Conservation (phyloP, 352 stramenopile genomes). For the Globisporangium cylindrosporum region DNA sequence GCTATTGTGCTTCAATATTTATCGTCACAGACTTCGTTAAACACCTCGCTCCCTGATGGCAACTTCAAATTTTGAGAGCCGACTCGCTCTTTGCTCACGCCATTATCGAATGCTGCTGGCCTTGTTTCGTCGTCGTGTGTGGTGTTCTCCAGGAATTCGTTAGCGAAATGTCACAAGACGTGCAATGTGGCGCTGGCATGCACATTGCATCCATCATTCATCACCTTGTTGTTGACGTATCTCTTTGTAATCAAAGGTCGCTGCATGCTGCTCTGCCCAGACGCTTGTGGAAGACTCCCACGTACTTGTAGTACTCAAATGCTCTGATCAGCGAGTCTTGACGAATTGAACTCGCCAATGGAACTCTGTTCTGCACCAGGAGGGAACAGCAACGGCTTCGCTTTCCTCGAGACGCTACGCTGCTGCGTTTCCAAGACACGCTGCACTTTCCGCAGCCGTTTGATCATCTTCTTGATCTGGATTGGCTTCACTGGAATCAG, state of each 20-base stretch:
- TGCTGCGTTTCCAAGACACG: conserved; percentile 4
- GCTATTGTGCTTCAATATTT: background rate
- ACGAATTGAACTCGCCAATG: background rate
- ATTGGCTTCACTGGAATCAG: conserved; percentile 38
- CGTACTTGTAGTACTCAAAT: background rate
- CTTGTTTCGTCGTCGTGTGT: background rate
- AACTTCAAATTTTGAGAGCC: background rate
- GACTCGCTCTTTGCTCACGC: background rate
- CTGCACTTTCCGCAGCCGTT: conserved; percentile 36
- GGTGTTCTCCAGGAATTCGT: background rate
- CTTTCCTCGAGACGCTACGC: background rate
- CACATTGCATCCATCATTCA: background rate
- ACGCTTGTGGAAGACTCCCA: background rate
- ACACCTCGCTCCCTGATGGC: background rate
- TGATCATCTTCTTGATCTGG: conserved; percentile 45
- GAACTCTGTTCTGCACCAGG: background rate
- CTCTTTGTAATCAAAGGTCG: background rate
- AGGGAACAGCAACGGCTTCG: background rate
- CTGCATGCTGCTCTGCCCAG: background rate
- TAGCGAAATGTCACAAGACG: background rate
- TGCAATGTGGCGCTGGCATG: background rate
- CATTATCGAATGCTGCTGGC: background rate
- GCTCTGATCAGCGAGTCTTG: background rate
- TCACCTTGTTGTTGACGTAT: background rate
- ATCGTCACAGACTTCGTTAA: background rate